These are phyloP conservation scores for Chaetomium strumarium DNA, from an alignment of 2,329 filamentous ascomycete genomes.

Conservation along the genomic window DNA sequence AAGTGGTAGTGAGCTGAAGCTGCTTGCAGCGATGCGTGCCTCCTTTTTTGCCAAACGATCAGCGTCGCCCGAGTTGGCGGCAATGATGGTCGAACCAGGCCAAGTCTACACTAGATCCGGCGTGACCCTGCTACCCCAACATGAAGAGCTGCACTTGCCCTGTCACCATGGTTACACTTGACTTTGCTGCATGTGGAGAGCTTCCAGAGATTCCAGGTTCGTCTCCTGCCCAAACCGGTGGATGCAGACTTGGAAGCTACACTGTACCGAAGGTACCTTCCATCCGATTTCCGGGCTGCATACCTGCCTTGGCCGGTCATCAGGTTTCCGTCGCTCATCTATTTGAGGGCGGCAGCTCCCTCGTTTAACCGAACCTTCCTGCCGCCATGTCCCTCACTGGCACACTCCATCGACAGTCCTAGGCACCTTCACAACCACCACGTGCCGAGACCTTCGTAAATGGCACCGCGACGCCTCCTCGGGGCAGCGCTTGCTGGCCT, in stretches of 20 bases:
- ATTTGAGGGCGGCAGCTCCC: not conserved
- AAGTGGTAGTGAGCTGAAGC: not conserved
- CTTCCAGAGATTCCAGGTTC: slow-evolving; percentile 2
- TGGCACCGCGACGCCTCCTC: slow-evolving; percentile 16
- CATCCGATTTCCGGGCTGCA: slow-evolving; percentile 1
- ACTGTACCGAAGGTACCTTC: slow-evolving; percentile 6
- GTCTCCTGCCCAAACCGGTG: slow-evolving; percentile 1
- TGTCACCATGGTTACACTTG: slow-evolving; percentile 2
- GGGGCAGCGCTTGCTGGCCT: slow-evolving; percentile 27
- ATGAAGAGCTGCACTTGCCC: not conserved
- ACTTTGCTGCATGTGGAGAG: not conserved
- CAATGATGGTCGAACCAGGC: not conserved
- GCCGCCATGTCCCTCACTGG: not conserved
- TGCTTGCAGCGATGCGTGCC: not conserved
- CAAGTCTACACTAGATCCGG: too few relatives aligned
- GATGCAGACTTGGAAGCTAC: slow-evolving; percentile 8
- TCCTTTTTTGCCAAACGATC: not conserved
- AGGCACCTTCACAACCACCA: not conserved
- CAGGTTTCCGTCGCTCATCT: not conserved
- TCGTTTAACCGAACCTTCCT: not conserved
- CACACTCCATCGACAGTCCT: not conserved
- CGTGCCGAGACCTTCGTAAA: slow-evolving; percentile 1
- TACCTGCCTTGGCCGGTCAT: not conserved
- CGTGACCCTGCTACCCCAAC: not conserved
- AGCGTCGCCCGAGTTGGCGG: not conserved